phyloP scores from a whole-genome alignment of 1,284 basidiomycete genomes.

The Rhodotorula sp. region DNA sequence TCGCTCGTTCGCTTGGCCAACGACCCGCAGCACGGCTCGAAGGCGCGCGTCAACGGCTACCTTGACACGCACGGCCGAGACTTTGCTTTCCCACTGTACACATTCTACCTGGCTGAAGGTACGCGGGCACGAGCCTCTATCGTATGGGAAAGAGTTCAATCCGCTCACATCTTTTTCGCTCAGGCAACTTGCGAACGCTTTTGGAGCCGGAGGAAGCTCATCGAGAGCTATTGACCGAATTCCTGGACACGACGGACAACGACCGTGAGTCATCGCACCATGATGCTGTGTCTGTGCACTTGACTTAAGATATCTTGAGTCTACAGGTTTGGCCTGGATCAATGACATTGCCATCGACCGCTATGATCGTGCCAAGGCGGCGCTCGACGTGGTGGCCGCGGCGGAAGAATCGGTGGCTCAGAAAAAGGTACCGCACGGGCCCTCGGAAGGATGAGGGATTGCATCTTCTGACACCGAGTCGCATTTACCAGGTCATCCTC shows the following conservation, averaged over 20 bases:
- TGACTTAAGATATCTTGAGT: background rate
- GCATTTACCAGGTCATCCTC: constrained; percentile 66
- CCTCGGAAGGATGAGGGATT: no score
- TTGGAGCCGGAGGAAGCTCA: constrained; percentile 69
- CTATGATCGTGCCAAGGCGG: constrained; percentile 64
- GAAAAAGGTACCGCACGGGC: constrained; percentile 60
- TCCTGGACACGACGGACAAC: constrained; percentile 65
- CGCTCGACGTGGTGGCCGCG: constrained; percentile 64
- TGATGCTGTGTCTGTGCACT: background rate
- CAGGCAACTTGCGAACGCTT: constrained; percentile 70
- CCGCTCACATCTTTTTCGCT: no score
- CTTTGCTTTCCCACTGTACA: constrained; percentile 83
- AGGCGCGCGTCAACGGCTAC: constrained; percentile 58
- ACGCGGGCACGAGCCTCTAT: constrained; percentile 23
- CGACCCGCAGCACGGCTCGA: constrained; percentile 41
- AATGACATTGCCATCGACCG: constrained; percentile 74
- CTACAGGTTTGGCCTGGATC: constrained; percentile 68
- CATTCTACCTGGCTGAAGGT: constrained; percentile 60
- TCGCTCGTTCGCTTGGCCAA: constrained; percentile 50
- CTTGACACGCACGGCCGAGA: constrained; percentile 75
- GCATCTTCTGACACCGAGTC: background rate
- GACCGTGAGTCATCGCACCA: constrained; percentile 46
- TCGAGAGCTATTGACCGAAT: constrained; percentile 65
- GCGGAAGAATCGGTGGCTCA: constrained; percentile 59
- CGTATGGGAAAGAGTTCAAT: background rate